Evolutionary conservation across 495 filamentous ascomycete species (phyloP).

Genomic region (Cladorrhinum samala): DNA sequence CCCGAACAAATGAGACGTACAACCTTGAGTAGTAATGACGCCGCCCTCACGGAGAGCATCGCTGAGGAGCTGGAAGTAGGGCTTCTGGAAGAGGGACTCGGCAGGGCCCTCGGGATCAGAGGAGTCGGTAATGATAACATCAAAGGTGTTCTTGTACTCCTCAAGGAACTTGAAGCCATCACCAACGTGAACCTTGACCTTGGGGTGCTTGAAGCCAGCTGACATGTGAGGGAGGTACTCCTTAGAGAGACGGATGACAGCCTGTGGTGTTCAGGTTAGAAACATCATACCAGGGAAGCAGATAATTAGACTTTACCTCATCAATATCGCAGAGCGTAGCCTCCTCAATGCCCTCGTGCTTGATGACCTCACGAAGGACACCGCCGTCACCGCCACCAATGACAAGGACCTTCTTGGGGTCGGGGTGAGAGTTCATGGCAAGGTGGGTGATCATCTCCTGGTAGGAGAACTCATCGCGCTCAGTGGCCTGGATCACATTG

Average conservation of each 20-base stretch:
- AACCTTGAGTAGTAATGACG: constrained; percentile 99
- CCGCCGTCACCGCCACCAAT: constrained; percentile 97
- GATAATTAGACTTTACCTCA: constrained; percentile 53
- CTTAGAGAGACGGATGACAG: constrained; percentile 97
- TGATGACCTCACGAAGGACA: constrained; percentile 95
- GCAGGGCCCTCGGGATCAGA: constrained; percentile 96
- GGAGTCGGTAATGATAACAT: constrained; percentile 99
- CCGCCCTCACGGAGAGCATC: constrained; percentile 88
- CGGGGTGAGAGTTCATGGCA: constrained; percentile 96
- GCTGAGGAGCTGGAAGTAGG: constrained; percentile 91
- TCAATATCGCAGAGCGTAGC: constrained; percentile 97
- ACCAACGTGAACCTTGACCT: constrained; percentile 82
- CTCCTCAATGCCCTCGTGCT: constrained; percentile 90
- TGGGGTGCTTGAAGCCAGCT: constrained; percentile 86
- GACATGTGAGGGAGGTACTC: constrained; percentile 95
- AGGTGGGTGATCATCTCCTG: constrained; percentile 99
- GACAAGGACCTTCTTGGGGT: constrained; percentile 96
- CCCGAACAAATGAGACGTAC: constrained; percentile 69
- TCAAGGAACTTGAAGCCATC: constrained; percentile 98
- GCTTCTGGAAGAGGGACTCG: constrained; percentile 94
- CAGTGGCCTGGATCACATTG: constrained; percentile 97
- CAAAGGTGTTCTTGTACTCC: constrained; percentile 88
- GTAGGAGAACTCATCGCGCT: constrained; percentile 98
- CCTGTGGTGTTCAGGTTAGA: constrained; percentile 42
- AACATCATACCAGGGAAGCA: neutral